These are phyloP conservation scores for Colletotrichum somersetense DNA, from an alignment of 2,329 filamentous ascomycete species.

Conservation along the genomic window DNA sequence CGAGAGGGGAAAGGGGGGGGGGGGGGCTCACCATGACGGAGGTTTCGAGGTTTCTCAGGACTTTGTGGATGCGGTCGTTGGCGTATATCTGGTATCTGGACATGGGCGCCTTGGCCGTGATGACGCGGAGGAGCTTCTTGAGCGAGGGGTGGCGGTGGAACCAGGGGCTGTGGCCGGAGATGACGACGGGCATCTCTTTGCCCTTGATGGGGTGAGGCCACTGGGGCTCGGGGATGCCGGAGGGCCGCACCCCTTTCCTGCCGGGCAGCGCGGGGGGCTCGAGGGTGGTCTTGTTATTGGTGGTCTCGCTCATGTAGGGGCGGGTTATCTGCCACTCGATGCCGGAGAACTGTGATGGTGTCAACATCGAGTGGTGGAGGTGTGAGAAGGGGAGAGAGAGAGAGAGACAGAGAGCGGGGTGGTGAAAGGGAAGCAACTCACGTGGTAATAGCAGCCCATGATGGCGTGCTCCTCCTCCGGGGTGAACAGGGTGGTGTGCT, in stretches of 20 bases:
- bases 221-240: not conserved
- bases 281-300: too few species aligned
- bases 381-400: too few species aligned
- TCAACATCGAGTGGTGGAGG: not conserved
- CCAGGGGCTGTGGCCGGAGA: not conserved
- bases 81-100: constrained; percentile 33
- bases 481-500: constrained; percentile 24
- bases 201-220: not conserved
- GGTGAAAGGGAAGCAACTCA: not conserved
- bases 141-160: constrained; percentile 15
- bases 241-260: too few species aligned
- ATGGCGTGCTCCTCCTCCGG: constrained; percentile 29
- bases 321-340: constrained; percentile 12
- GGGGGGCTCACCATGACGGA: not conserved
- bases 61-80: constrained; percentile 28
- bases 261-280: too few species aligned
- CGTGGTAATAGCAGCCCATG: constrained; percentile 27
- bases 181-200: not conserved
- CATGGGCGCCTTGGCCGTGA: constrained; percentile 14
- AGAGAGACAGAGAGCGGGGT: too few species aligned
- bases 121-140: constrained; percentile 32
- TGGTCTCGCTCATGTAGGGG: not conserved
- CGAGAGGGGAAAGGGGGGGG: too few species aligned
- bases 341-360: constrained; percentile 19
- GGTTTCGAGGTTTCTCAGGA: constrained; percentile 9